Percentiles rank a stretch among this genome's conserved stretches.
Conservation (phyloP, 305 asterid species). For the Petunia hybrid region DNA sequence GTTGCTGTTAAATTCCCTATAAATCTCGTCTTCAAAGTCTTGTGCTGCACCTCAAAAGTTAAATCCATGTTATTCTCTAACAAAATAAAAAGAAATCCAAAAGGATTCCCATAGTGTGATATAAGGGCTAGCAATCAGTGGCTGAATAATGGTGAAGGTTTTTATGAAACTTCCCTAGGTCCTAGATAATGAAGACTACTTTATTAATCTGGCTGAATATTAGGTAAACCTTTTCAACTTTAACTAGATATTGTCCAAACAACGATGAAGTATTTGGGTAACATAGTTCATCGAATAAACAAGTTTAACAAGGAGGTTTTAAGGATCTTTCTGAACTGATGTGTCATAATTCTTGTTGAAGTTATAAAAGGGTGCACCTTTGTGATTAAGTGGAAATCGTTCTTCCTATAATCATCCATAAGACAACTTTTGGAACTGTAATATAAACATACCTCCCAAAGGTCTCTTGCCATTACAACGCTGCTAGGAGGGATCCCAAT, state of each 20-base stretch:
- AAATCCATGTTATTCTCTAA: neutral
- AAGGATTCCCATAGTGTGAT: neutral
- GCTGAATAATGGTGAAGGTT: neutral
- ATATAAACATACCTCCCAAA: constrained; percentile 67
- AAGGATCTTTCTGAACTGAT: neutral
- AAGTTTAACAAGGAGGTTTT: neutral
- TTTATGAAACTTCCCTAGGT: neutral
- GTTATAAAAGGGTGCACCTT: neutral
- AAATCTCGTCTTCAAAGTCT: constrained; percentile 56
- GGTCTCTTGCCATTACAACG: constrained; percentile 64
- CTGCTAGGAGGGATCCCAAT: constrained; percentile 65
- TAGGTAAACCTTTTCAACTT: no score
- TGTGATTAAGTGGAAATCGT: neutral
- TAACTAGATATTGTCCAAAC: no score
- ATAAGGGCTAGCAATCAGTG: neutral
- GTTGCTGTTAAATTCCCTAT: constrained; percentile 62
- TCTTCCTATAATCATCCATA: neutral
- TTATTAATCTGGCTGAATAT: neutral
- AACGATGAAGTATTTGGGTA: neutral
- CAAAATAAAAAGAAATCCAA: neutral
- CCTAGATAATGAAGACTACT: neutral
- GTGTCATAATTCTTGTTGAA: neutral
- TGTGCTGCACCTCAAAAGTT: constrained; percentile 52
- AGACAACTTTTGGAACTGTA: neutral
- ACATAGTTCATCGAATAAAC: neutral